Evolutionary conservation across 805 yeast species (phyloP).

Genomic region (Candida michaelii): DNA sequence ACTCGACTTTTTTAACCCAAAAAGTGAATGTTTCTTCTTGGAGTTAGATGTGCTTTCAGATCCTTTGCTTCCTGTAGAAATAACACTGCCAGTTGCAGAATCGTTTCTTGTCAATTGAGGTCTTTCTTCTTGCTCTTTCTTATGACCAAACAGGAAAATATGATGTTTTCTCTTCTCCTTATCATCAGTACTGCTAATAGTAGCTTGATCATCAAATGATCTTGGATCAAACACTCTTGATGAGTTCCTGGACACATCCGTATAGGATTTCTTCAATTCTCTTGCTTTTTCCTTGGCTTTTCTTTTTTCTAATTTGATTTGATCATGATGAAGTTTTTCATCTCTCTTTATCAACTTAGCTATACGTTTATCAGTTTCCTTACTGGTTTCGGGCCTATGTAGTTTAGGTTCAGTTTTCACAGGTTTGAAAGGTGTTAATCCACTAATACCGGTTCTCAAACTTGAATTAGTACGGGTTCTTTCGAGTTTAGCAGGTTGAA

Average conservation of each 20-base stretch:
- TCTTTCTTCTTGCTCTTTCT: background rate
- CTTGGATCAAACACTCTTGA: conserved; percentile 10
- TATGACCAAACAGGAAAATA: conserved; percentile 11
- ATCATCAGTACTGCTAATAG: conserved; percentile 3
- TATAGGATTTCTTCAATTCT: conserved; percentile 8
- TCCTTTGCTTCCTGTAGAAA: conserved; percentile 19
- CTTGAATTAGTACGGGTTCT: conserved; percentile 19
- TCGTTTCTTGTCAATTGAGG: conserved; percentile 14
- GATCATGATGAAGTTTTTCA: conserved; percentile 19
- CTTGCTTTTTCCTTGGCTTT: conserved; percentile 11
- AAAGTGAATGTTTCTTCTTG: conserved; percentile 19
- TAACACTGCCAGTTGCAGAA: conserved; percentile 20
- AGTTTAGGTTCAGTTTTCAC: conserved; percentile 21
- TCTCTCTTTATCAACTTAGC: conserved; percentile 33
- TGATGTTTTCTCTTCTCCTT: conserved; percentile 18
- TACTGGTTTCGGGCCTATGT: conserved; percentile 18
- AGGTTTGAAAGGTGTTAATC: conserved; percentile 32
- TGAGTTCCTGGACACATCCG: conserved; percentile 9
- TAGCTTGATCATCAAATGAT: conserved; percentile 8
- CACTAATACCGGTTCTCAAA: conserved; percentile 23
- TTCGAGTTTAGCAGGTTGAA: conserved; percentile 10
- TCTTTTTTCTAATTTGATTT: conserved; percentile 12
- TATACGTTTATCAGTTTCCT: conserved; percentile 32
- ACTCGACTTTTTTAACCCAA: conserved; percentile 19
- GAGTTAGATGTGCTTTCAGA: conserved; percentile 14